Conservation (phyloP, 1,139 yeast species). For the Meyerozyma sp. region DNA sequence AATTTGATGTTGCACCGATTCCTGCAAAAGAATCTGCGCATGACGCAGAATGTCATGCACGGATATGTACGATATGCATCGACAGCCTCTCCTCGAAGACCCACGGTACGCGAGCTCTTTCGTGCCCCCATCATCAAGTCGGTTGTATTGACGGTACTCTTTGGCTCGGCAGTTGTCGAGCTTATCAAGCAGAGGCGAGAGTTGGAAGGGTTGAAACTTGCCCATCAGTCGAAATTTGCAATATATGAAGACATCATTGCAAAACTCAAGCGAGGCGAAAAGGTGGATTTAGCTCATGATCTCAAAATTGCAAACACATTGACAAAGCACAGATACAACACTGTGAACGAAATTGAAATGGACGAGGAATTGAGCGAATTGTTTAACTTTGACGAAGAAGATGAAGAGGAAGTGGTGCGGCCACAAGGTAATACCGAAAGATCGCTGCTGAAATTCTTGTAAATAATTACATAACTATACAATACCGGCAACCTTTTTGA, state of each 20-base stretch:
- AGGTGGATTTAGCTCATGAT: constrained; percentile 33
- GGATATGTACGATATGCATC: neutral
- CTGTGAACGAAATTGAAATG: constrained; percentile 32
- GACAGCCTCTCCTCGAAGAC: constrained; percentile 1
- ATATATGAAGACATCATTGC: constrained; percentile 27
- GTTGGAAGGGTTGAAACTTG: constrained; percentile 23
- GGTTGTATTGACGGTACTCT: constrained; percentile 30
- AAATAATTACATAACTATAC: neutral
- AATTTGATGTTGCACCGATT: neutral
- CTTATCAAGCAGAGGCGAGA: constrained; percentile 31
- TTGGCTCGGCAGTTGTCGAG: constrained; percentile 38
- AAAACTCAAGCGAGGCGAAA: constrained; percentile 26
- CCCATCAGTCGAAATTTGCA: constrained; percentile 26
- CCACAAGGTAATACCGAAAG: neutral
- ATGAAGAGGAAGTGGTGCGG: constrained; percentile 2
- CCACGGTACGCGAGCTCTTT: constrained; percentile 12
- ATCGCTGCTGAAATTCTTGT: constrained; percentile 2
- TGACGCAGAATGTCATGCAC: neutral
- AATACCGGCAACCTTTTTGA: constrained; percentile 42
- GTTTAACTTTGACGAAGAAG: constrained; percentile 26
- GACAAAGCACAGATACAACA: constrained; percentile 25
- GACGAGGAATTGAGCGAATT: constrained; percentile 37
- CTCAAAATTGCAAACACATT: constrained; percentile 33
- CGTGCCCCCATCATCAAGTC: constrained; percentile 35
- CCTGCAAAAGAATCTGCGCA: neutral